phyloP scores from a whole-genome alignment of 1,284 basidiomycete species.

The Ceratobasidium sp. region DNA sequence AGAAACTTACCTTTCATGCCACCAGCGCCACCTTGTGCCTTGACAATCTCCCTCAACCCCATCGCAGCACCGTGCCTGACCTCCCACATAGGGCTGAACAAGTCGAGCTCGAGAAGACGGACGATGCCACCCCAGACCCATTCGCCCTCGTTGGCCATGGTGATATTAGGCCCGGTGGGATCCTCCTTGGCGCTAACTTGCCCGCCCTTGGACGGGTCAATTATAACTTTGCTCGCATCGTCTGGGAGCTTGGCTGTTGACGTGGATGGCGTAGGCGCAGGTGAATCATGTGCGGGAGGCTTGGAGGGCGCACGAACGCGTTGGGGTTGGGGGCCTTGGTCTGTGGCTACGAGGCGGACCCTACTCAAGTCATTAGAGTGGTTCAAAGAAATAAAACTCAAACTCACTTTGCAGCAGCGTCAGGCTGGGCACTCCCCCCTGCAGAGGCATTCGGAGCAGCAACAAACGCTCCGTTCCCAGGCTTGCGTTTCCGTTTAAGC shows the following conservation, averaged over 20 bases:
- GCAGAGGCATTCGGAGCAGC: constrained; percentile 49
- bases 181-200: constrained; percentile 79
- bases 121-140: constrained; percentile 93
- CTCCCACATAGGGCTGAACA: constrained; percentile 91
- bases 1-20: constrained; percentile 74
- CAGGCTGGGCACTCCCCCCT: constrained; percentile 8
- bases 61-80: constrained; percentile 94
- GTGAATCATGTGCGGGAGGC: constrained; percentile 52
- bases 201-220: constrained; percentile 83
- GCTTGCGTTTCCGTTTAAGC: constrained; percentile 89
- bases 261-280: constrained; percentile 43
- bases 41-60: constrained; percentile 89
- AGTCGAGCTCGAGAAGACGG: constrained; percentile 82
- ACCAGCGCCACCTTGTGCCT: constrained; percentile 83
- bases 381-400: background rate
- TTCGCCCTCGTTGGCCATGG: constrained; percentile 75
- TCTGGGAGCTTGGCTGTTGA: constrained; percentile 36
- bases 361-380: constrained; percentile 54
- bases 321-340: constrained; percentile 42
- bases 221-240: constrained; percentile 67
- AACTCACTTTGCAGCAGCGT: constrained; percentile 42
- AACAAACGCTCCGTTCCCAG: constrained; percentile 82
- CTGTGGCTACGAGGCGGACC: constrained; percentile 68
- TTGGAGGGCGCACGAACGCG: constrained; percentile 58
- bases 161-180: constrained; percentile 66